phyloP scores from a whole-genome alignment of 2,329 filamentous ascomycete genomes.

The Aspergillus novoparasiticus region DNA sequence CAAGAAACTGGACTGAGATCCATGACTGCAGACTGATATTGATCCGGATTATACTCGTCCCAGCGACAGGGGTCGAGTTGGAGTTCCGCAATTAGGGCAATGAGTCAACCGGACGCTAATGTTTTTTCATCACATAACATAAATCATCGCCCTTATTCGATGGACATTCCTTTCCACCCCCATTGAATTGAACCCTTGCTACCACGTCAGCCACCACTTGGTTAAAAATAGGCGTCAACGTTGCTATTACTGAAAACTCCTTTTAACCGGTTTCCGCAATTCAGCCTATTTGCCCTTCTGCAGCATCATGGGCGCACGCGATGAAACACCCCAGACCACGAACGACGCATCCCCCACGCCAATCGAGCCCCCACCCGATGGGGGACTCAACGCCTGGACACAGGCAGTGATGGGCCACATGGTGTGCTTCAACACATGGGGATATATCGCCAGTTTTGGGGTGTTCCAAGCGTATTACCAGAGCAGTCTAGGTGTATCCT shows the following conservation, averaged over 20 bases:
- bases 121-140: neutral
- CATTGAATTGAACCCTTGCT: neutral
- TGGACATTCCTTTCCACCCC: neutral
- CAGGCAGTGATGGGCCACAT: slow-evolving; percentile 18
- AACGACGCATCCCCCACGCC: neutral
- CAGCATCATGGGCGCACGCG: neutral
- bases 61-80: neutral
- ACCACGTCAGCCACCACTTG: neutral
- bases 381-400: slow-evolving; percentile 25
- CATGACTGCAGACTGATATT: neutral
- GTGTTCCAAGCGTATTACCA: slow-evolving; percentile 43
- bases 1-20: too few relatives aligned
- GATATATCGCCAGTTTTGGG: slow-evolving; percentile 16
- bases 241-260: too few relatives aligned
- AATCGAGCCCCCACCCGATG: slow-evolving; percentile 20
- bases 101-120: neutral
- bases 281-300: neutral
- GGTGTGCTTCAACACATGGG: slow-evolving; percentile 21
- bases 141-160: neutral
- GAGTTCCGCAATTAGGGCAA: neutral
- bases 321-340: neutral
- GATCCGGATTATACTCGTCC: neutral
- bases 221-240: too few relatives aligned
- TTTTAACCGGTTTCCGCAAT: neutral
- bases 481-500: slow-evolving; percentile 30